Percentiles rank a stretch among this genome's conserved stretches.
These are phyloP conservation scores for Nigrograna mackinnonii DNA, from an alignment of 2,329 filamentous ascomycete genomes.

Conservation along the genomic window DNA sequence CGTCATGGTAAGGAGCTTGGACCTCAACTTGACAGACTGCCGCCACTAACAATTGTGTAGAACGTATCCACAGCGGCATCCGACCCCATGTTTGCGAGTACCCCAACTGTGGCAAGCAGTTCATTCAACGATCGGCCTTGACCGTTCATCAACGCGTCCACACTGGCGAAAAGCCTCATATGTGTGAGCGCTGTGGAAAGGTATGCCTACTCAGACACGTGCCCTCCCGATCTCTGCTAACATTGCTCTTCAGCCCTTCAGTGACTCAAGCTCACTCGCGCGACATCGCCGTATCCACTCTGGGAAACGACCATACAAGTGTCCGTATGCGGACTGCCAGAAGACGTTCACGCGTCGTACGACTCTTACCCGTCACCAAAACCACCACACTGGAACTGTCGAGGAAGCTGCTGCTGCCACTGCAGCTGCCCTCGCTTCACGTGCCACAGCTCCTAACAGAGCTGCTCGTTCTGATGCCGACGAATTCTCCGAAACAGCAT, in stretches of 20 bases:
- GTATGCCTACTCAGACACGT: conserved; percentile 63
- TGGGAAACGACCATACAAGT: conserved; percentile 95
- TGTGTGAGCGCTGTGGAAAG: conserved; percentile 96
- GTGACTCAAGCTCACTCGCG: conserved; percentile 91
- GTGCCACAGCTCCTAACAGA: conserved; percentile 49
- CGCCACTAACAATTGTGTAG: conserved; percentile 54
- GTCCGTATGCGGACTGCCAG: conserved; percentile 94
- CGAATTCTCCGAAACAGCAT: conserved; percentile 71
- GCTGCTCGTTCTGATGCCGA: conserved; percentile 71
- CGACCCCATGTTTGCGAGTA: conserved; percentile 92
- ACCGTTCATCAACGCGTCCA: conserved; percentile 96
- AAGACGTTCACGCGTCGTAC: conserved; percentile 98
- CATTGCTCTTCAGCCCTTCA: conserved; percentile 83
- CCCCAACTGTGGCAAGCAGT: conserved; percentile 88
- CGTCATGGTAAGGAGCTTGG: conserved; percentile 76
- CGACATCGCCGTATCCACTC: conserved; percentile 94
- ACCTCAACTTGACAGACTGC: conserved; percentile 24
- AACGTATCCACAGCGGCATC: conserved; percentile 92
- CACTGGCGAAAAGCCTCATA: conserved; percentile 97
- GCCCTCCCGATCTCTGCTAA: too few relatives aligned
- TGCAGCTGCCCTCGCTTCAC: conserved; percentile 76
- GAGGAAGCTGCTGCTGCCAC: conserved; percentile 91
- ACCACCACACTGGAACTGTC: conserved; percentile 91
- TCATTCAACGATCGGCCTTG: conserved; percentile 93
- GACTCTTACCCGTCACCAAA: conserved; percentile 92